A percentile compares a stretch with the other conserved stretches of the same genome.
Evolutionary conservation across 345 rosid species (phyloP).

Genomic region (Atalantia buxifolia): DNA sequence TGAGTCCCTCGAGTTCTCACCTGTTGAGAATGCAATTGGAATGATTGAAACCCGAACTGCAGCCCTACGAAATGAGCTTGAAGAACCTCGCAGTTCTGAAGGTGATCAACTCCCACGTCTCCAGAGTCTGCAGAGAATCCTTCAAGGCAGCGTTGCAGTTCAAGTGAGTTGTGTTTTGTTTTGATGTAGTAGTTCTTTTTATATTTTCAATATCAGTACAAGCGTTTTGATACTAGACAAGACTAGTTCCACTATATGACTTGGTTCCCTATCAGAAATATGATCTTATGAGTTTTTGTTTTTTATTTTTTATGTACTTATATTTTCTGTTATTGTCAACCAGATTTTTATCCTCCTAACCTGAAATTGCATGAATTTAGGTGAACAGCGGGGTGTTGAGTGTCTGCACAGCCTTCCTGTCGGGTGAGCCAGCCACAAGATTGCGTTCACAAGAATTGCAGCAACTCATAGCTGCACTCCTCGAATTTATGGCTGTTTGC

Average conservation of each 20-base stretch:
- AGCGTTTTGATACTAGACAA: neutral
- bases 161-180: conserved; percentile 51
- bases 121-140: conserved; percentile 96
- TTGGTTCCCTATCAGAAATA: neutral
- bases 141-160: conserved; percentile 99
- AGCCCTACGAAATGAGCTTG: conserved; percentile 87
- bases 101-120: conserved; percentile 97
- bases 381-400: conserved; percentile 97
- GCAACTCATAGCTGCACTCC: conserved; percentile 95
- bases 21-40: conserved; percentile 98
- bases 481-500: conserved; percentile 99
- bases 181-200: neutral
- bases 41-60: conserved; percentile 99
- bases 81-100: conserved; percentile 98
- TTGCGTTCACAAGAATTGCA: conserved; percentile 93
- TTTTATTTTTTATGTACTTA: neutral
- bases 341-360: neutral
- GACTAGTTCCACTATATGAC: neutral
- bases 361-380: conserved; percentile 35
- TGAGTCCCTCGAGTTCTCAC: conserved; percentile 96
- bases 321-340: neutral
- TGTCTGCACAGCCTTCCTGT: conserved; percentile 97
- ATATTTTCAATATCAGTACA: neutral
- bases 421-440: conserved; percentile 98
- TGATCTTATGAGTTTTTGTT: neutral